Conservation (phyloP, 2,329 filamentous ascomycete genomes). For the Nothophaeocryptopus gaeumannii region DNA sequence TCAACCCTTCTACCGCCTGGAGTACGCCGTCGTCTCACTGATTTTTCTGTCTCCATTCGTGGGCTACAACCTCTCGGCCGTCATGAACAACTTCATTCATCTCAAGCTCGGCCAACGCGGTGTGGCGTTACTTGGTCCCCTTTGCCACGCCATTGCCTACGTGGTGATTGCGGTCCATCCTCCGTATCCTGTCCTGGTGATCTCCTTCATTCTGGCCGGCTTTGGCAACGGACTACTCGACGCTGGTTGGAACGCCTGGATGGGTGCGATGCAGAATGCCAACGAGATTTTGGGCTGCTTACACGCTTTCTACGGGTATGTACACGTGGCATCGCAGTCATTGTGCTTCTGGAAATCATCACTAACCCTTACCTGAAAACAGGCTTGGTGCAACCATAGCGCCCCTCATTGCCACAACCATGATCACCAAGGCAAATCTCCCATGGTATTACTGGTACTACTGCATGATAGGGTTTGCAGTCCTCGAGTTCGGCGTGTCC, state of each 20-base stretch:
- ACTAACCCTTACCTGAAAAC: no score
- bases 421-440: conserved; percentile 62
- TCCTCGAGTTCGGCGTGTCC: conserved; percentile 55
- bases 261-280: conserved; percentile 45
- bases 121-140: conserved; percentile 63
- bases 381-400: conserved; percentile 63
- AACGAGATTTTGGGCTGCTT: conserved; percentile 73
- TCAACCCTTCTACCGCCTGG: conserved; percentile 60
- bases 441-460: conserved; percentile 76
- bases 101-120: conserved; percentile 66
- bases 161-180: conserved; percentile 65
- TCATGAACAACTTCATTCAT: conserved; percentile 65
- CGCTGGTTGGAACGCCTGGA: conserved; percentile 60
- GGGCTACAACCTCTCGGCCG: conserved; percentile 62
- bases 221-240: conserved; percentile 70
- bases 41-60: conserved; percentile 65
- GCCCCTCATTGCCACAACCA: conserved; percentile 68
- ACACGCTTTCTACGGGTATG: conserved; percentile 64
- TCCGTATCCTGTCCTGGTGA: conserved; percentile 64
- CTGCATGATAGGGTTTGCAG: conserved; percentile 63
- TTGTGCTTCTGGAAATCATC: no score
- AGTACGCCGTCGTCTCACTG: conserved; percentile 62
- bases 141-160: conserved; percentile 64
- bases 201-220: conserved; percentile 64
- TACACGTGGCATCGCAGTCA: no score